A percentile compares a stretch with the other conserved stretches of the same genome.
These are phyloP conservation scores for Silene conica DNA, from an alignment of 148 eudicot species.

Conservation along the genomic window DNA sequence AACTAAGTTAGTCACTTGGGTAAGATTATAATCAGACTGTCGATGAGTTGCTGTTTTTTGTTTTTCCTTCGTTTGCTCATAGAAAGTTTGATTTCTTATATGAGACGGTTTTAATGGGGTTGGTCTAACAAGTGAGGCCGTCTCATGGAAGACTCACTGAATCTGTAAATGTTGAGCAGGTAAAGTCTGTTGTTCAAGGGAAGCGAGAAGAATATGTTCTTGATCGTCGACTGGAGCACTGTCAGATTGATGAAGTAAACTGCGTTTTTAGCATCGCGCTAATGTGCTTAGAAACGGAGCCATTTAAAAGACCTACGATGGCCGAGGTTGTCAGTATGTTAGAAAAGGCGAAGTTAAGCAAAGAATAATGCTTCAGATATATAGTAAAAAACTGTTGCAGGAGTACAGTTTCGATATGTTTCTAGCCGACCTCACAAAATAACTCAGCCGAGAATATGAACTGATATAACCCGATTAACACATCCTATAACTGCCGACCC, in stretches of 20 bases:
- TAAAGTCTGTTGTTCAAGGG: slow-evolving; percentile 62
- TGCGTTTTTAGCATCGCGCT: slow-evolving; percentile 53
- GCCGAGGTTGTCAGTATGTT: slow-evolving; percentile 66
- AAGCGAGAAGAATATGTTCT: slow-evolving; percentile 70
- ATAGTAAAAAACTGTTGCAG: slow-evolving; percentile 9
- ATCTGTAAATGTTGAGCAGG: slow-evolving; percentile 42
- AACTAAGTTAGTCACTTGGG: slow-evolving; percentile 92
- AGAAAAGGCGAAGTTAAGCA: slow-evolving; percentile 40
- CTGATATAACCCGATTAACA: no score
- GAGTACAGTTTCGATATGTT: background rate
- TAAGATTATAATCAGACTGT: no score
- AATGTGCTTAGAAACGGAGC: slow-evolving; percentile 75
- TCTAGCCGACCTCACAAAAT: no score
- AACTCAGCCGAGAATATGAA: no score
- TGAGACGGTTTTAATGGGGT: no score
- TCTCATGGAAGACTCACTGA: no score
- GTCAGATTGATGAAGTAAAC: slow-evolving; percentile 48
- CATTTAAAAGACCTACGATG: slow-evolving; percentile 71
- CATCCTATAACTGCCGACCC: no score
- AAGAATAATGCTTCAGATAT: slow-evolving; percentile 21
- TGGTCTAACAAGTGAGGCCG: no score
- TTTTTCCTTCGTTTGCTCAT: no score
- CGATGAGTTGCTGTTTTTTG: no score
- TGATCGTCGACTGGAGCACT: slow-evolving; percentile 54
- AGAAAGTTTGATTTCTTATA: no score